Conservation (phyloP, 768 basidiomycete genomes). For the Lactarius hatsudake region DNA sequence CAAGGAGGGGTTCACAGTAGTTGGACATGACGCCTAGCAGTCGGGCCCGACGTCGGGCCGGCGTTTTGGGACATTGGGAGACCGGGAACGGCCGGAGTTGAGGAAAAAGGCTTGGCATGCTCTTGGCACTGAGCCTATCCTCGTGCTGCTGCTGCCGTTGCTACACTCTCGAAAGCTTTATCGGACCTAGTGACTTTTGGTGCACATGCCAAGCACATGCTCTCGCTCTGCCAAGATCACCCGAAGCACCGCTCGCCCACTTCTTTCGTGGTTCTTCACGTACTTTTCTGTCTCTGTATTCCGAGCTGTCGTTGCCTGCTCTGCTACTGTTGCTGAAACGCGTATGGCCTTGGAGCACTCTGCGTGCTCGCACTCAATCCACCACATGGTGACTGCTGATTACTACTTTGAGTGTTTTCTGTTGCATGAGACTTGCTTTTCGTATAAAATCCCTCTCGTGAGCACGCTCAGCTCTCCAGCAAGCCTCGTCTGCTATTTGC, state of each 20-base stretch:
- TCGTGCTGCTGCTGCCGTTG: background rate
- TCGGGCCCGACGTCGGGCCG: background rate
- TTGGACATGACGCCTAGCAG: constrained; percentile 58
- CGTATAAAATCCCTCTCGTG: background rate
- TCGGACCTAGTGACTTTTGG: background rate
- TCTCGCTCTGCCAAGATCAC: background rate
- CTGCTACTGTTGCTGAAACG: background rate
- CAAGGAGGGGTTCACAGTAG: constrained; percentile 73
- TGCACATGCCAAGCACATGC: background rate
- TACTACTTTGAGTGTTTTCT: background rate
- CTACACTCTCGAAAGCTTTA: background rate
- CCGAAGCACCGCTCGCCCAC: background rate
- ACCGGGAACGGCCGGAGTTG: background rate
- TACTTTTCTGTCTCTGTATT: background rate
- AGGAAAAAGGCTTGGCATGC: background rate
- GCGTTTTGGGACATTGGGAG: background rate
- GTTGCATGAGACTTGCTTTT: background rate
- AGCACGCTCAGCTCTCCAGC: background rate
- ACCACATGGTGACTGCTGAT: background rate
- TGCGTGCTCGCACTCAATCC: background rate
- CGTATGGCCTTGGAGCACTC: background rate
- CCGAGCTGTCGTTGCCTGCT: background rate
- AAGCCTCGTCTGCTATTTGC: background rate
- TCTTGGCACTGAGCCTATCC: background rate
- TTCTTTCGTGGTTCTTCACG: background rate